Base-by-base conservation (phyloP, 495 filamentous ascomycete genomes). In the Sabuloglossum arenarium region DNA sequence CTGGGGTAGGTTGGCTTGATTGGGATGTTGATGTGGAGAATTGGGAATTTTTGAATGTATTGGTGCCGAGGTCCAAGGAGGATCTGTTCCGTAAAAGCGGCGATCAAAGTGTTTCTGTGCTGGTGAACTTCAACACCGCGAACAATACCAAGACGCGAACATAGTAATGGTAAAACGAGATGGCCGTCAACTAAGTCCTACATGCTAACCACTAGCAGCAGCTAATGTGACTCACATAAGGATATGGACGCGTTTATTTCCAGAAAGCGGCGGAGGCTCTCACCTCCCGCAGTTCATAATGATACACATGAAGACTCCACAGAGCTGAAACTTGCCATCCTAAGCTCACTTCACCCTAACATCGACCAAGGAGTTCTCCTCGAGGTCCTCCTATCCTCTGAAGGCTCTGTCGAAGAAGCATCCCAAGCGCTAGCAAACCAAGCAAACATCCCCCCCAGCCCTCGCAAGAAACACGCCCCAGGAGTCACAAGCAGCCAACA, bases 291-390 rank as follows among this genome's bases (percentile, higher is more conserved):
- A 28, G 57, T 29, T 3, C n/a, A 19, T 24, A 6, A 5, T 49
- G 21, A 21, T 42, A 4, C 9, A 16, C 56, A 78, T 6, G 78
- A 87, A 16, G 84, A 89, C 21, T 82, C 85, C 3, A 97, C 90
- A 0, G 90, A 97, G 61, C 68, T 91, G 59, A 96, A 95, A 63
- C 68, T 97, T 2, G 88, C 88, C 1, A 74, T 88, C 0, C 73
- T 97, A 6, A 72, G 80, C 0, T 96, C 91, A 0, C 74, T 96
- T 1, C 75, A 85, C 60, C 79, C 85, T 0, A 57, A 69, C 4
- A 57, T 79, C 2, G 73, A 79, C 46, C 78, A 86, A 56, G 75
- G 79, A 23, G 66, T 73, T 1, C 73, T 95, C 0, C 73, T 97
- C 0, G 90, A 97, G 59, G 67, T 85, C 11, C 76, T 97, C 0